These are phyloP conservation scores for Coniochaeta prunicola DNA, from an alignment of 2,329 filamentous ascomycete genomes.

Conservation along the genomic window DNA sequence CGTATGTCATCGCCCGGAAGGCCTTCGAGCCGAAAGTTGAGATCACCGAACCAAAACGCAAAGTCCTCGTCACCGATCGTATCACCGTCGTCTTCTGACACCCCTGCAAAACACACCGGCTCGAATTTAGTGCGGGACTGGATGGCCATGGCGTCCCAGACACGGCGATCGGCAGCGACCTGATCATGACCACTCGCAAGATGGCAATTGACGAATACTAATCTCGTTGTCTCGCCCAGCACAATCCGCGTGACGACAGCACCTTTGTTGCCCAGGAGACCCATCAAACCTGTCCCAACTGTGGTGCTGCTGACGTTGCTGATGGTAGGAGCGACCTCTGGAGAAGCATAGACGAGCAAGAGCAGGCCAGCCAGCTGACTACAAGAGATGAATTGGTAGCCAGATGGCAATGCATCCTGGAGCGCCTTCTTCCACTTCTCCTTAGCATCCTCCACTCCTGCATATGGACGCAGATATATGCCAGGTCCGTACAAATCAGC, in stretches of 20 bases:
- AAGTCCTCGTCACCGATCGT: conserved; percentile 86
- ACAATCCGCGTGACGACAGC: conserved; percentile 76
- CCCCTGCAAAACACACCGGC: conserved; percentile 59
- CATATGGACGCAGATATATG: background rate
- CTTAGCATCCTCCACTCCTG: conserved; percentile 23
- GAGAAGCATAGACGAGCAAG: conserved; percentile 78
- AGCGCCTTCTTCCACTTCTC: conserved; percentile 77
- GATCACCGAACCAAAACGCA: conserved; percentile 90
- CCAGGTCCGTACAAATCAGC: conserved; percentile 55
- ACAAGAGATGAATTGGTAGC: conserved; percentile 69
- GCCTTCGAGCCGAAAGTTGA: conserved; percentile 88
- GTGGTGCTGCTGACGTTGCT: conserved; percentile 74
- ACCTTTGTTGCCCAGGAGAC: conserved; percentile 95
- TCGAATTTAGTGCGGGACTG: conserved; percentile 69
- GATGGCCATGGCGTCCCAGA: conserved; percentile 85
- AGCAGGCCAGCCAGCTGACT: conserved; percentile 84
- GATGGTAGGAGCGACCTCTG: conserved; percentile 65
- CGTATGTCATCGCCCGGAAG: conserved; percentile 88
- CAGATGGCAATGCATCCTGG: conserved; percentile 63
- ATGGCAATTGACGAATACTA: conserved; percentile 90
- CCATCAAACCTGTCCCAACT: conserved; percentile 83
- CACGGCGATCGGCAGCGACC: conserved; percentile 66
- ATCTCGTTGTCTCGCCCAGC: conserved; percentile 78
- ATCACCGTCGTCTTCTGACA: conserved; percentile 57
- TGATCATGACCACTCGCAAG: conserved; percentile 78